Conservation (phyloP, 2,329 filamentous ascomycete genomes). For the Calonectria honghensis region DNA sequence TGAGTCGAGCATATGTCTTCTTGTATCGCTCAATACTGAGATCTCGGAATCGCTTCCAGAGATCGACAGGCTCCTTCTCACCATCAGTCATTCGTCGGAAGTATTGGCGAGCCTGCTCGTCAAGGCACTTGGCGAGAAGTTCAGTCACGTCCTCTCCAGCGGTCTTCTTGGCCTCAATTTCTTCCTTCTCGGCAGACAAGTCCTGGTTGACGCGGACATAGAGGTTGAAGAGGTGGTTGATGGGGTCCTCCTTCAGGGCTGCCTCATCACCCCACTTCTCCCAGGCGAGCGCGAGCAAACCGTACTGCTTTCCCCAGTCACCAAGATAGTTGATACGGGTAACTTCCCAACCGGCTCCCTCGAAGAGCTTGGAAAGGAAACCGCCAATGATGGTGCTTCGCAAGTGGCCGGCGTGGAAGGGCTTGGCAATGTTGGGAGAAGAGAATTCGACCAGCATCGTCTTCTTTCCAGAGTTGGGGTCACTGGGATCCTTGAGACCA, state of each 20-base stretch:
- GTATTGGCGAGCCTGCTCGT: slow-evolving; percentile 84
- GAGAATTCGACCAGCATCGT: slow-evolving; percentile 87
- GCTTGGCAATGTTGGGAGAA: slow-evolving; percentile 91
- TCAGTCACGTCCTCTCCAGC: slow-evolving; percentile 69
- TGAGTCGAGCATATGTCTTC: slow-evolving; percentile 81
- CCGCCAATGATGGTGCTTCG: slow-evolving; percentile 87
- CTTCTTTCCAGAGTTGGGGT: slow-evolving; percentile 78
- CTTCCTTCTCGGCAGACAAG: slow-evolving; percentile 79
- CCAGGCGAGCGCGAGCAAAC: slow-evolving; percentile 78
- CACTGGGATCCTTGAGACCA: slow-evolving; percentile 76
- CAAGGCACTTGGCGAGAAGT: slow-evolving; percentile 74
- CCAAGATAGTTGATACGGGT: slow-evolving; percentile 77
- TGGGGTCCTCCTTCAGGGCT: slow-evolving; percentile 81
- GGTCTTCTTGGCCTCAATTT: slow-evolving; percentile 74
- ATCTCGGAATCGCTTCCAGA: slow-evolving; percentile 81
- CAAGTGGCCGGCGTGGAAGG: slow-evolving; percentile 86
- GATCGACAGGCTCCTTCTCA: slow-evolving; percentile 73
- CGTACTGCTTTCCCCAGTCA: slow-evolving; percentile 58
- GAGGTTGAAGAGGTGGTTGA: slow-evolving; percentile 88
- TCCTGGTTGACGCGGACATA: slow-evolving; percentile 87
- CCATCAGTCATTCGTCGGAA: slow-evolving; percentile 84
- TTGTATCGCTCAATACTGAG: slow-evolving; percentile 81
- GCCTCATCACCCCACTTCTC: slow-evolving; percentile 85
- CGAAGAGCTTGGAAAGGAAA: slow-evolving; percentile 83
- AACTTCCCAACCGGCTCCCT: slow-evolving; percentile 83